phyloP scores from a whole-genome alignment of 768 basidiomycete species.

The Pleurotus tuoliensis region DNA sequence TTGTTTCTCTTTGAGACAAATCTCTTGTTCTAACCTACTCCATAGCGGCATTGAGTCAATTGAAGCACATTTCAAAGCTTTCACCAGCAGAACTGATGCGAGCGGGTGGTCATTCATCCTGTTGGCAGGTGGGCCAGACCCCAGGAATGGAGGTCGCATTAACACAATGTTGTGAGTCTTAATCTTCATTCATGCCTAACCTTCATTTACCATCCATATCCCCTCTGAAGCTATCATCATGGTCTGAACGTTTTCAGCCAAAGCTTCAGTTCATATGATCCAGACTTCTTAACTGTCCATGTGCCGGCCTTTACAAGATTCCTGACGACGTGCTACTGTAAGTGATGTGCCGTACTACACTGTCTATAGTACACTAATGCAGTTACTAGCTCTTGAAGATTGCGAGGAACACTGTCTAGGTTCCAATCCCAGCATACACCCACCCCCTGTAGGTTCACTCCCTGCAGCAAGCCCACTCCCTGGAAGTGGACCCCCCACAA shows the following conservation, averaged over 20 bases:
- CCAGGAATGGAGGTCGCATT: slow-evolving; percentile 60
- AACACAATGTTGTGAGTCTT: slow-evolving; percentile 37
- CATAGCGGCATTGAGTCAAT: background rate
- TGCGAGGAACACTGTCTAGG: background rate
- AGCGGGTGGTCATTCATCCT: background rate
- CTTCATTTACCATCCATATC: background rate
- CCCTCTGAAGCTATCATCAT: background rate
- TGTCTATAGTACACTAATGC: background rate
- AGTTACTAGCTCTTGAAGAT: background rate
- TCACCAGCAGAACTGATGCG: background rate
- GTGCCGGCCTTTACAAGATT: background rate
- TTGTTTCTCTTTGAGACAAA: background rate
- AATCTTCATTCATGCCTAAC: background rate
- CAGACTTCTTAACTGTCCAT: background rate
- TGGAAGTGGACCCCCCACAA: background rate
- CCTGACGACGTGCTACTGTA: background rate
- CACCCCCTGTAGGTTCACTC: background rate
- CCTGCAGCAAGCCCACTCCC: background rate
- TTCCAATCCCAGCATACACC: background rate
- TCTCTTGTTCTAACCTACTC: background rate
- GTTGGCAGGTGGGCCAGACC: background rate
- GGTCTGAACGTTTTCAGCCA: background rate
- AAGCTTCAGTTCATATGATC: background rate
- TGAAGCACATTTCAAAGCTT: background rate
- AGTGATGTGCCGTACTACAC: background rate